Evolutionary conservation across 768 basidiomycete genomes (phyloP).

Genomic region (Mycena vitilis): DNA sequence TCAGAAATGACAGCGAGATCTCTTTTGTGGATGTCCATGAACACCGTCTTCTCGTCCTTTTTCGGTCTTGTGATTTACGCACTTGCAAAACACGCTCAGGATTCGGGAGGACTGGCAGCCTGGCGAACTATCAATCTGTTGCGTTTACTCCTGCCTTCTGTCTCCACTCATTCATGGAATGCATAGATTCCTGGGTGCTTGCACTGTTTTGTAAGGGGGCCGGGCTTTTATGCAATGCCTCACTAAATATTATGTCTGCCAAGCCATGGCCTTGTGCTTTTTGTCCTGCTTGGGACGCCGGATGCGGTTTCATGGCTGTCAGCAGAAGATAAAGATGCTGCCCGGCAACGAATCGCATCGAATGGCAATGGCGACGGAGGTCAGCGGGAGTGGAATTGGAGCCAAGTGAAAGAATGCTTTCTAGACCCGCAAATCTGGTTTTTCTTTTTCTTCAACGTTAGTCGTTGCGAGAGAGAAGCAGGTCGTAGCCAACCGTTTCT

Average conservation of each 20-base stretch:
- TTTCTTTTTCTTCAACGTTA: conserved; percentile 22
- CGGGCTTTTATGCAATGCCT: neutral
- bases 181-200: conserved; percentile 17
- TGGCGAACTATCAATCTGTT: conserved; percentile 26
- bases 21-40: conserved; percentile 21
- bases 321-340: conserved; percentile 17
- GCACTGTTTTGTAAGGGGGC: conserved; percentile 16
- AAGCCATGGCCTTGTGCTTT: conserved; percentile 19
- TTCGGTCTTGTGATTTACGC: conserved; percentile 19
- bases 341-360: conserved; percentile 12
- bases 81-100: conserved; percentile 23
- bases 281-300: conserved; percentile 19
- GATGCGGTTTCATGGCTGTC: conserved; percentile 25
- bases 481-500: too few species aligned
- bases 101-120: conserved; percentile 24
- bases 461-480: neutral
- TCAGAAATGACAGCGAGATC: conserved; percentile 25
- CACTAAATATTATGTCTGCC: neutral
- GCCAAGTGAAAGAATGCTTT: conserved; percentile 22
- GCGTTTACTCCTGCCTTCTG: neutral
- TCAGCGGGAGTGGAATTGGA: conserved; percentile 25
- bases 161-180: neutral
- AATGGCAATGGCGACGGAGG: conserved; percentile 25
- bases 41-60: conserved; percentile 20
- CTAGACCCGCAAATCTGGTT: conserved; percentile 24